Base-by-base conservation (phyloP, 2,329 filamentous ascomycete genomes). In the Sporothrix sp. region DNA sequence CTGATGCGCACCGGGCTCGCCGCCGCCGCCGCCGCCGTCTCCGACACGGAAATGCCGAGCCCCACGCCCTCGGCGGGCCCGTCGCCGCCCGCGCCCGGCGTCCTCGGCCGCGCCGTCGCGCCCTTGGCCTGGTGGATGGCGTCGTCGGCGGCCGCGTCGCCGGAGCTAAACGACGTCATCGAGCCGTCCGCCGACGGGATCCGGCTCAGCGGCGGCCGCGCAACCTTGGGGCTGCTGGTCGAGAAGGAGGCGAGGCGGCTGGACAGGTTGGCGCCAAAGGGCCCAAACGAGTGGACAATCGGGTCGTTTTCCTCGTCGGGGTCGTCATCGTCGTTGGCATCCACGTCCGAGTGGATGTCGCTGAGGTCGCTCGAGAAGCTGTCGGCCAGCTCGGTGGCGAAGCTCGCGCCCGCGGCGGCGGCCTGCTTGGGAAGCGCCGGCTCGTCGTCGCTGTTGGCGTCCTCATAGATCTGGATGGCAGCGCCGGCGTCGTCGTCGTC, bases 261-360 rank as follows among this genome's bases (percentile, higher is more conserved):
- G n/a, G 91, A 81, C 33, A 95, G 74, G 62, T 95, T 87, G 49
- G 86, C 85, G 37, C 88, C 89, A 61, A 87, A 95, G 1, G 89
- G 88, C 14, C 89, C 90, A 58, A 96, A 96, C 0, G 90, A 95
- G 66, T 93, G 87, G 16, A 96, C 74, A 50, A 95, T 82, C 3
- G 90, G 90, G 59, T 97, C 93, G 57, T 96, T 96, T 67, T 97
- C 91, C 70, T 96, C 90, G 59, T 91, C 85, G 1, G 86, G 83
- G 56, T 95, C 81, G 43, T 86, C 82, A 20, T 89, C 71, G 1
- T 85, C 82, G 56, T 95, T 39, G 27, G 21, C 81, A 45, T 87
- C 82, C 44, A 87, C 83, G 18, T 66, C 64, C 3, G 64, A 66
- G 10, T 56, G 56, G 23, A 67, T 67, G 27, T 77, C 74, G 56